A percentile compares a stretch with the other conserved stretches of the same genome.
phyloP scores from a whole-genome alignment of 257 asterid genomes.

The Jacaranda copaia region DNA sequence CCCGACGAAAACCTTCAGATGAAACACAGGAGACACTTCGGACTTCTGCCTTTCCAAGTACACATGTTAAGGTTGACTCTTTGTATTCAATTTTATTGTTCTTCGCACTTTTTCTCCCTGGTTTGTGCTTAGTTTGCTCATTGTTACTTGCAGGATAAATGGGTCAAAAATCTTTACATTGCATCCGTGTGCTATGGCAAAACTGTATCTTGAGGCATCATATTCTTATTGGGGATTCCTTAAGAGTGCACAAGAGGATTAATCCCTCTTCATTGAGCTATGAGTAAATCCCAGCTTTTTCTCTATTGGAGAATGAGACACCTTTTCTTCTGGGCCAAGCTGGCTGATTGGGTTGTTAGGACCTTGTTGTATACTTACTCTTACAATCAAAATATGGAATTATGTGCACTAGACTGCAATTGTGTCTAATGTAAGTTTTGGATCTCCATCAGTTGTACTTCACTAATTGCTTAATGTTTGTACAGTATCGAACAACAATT shows the following conservation, averaged over 20 bases:
- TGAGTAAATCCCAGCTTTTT: not conserved
- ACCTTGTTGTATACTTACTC: conserved; percentile 8
- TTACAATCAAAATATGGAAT: conserved; percentile 10
- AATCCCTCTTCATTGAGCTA: not conserved
- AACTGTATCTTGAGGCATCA: conserved; percentile 64
- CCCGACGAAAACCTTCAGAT: conserved; percentile 68
- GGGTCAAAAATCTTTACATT: conserved; percentile 82
- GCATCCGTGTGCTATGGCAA: conserved; percentile 85
- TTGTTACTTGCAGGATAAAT: conserved; percentile 67
- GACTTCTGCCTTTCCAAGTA: conserved; percentile 83
- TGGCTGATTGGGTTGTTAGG: not conserved
- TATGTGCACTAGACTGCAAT: conserved; percentile 32
- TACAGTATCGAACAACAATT: conserved; percentile 30
- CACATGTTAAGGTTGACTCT: conserved; percentile 74
- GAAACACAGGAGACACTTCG: conserved; percentile 90
- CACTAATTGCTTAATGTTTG: conserved; percentile 37
- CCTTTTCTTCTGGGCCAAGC: conserved; percentile 6
- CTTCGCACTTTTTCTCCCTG: not conserved
- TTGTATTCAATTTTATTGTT: not conserved
- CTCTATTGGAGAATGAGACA: not conserved
- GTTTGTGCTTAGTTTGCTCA: not conserved
- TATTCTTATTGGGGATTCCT: conserved; percentile 26
- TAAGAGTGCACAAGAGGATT: conserved; percentile 8
- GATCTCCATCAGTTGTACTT: conserved; percentile 22
- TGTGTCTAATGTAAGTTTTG: conserved; percentile 31